A percentile compares a stretch with the other conserved stretches of the same genome.
Conservation (phyloP, 768 basidiomycete genomes). For the Auricularia sp. region DNA sequence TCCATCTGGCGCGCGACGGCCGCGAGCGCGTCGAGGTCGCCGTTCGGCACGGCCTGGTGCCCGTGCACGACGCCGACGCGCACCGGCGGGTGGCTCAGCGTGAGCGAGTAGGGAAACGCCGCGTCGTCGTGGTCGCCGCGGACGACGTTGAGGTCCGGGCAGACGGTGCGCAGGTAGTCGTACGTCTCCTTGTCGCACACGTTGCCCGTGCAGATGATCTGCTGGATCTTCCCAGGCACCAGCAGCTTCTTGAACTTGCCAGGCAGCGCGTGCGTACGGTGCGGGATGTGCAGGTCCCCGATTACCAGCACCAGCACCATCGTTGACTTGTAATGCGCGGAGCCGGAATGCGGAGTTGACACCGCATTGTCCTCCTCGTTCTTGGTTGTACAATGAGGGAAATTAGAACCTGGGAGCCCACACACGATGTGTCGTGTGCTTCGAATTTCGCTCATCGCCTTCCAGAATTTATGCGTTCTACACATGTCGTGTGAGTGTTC, state of each 20-base stretch:
- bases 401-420: too few species aligned
- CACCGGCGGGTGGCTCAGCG: constrained; percentile 74
- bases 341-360: too few species aligned
- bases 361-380: too few species aligned
- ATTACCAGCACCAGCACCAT: constrained; percentile 96
- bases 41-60: constrained; percentile 86
- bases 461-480: too few species aligned
- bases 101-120: constrained; percentile 69
- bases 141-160: constrained; percentile 85
- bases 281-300: constrained; percentile 95
- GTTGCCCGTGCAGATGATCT: constrained; percentile 95
- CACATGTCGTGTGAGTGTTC: too few species aligned
- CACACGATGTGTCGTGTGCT: too few species aligned
- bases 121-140: constrained; percentile 95
- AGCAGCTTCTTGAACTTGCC: constrained; percentile 95
- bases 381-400: too few species aligned
- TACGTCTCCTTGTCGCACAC: constrained; percentile 96
- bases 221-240: constrained; percentile 93
- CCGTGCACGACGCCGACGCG: constrained; percentile 91
- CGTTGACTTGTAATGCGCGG: constrained; percentile 3
- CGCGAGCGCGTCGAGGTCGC: constrained; percentile 43
- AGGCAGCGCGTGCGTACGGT: constrained; percentile 78
- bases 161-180: constrained; percentile 91
- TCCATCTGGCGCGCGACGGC: constrained; percentile 35
- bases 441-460: too few species aligned